Base-by-base conservation (phyloP, 75 land plant genomes). In the Picea glauca region DNA sequence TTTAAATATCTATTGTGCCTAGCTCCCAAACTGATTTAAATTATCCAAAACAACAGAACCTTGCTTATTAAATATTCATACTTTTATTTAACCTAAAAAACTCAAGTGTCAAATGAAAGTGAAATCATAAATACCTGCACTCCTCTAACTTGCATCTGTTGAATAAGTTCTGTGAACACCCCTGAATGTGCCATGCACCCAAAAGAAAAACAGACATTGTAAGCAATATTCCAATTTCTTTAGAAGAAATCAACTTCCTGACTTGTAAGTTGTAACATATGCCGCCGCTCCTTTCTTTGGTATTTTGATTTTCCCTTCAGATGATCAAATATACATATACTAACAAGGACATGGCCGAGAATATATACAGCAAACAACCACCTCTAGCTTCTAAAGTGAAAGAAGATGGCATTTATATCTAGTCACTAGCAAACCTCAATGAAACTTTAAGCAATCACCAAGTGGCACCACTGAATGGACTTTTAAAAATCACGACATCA, bases 141-240 rank as follows among this genome's bases (percentile, higher is more conserved):
- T 21, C 99, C 98, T 84, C 94, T 96, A 20, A 96, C 99, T 91
- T 94, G 98, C 99, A 96, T 96, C 73, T 96, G 99, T 60, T 96
- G 99, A 68, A 96, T 94, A 58, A 96, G 92, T 87, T 96, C 99
- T 32, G 99, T 96, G 79, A 96, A 96, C 46, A 96, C 99, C 72
- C 99, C 99, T 96, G 84, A 46, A 66, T n/a, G 54, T 43, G 12
- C 46, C 79, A 80, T 79, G 43, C 81, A 80, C 30, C 61, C 46
- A 78, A 60, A 40, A 80, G 80, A 43, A 21, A 57, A 77, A 21
- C 15, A 54, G 13, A 76, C 15, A 56, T 32, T 13, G 8, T 57
- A 20, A 60, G 35, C 62, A 76, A 31, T 76, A 23, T 31, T 56
- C 61, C 77, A 31, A 58, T 60, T 15, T 76, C 31, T 18, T 23